Percentiles rank a stretch among this genome's conserved stretches.
Conservation (phyloP, 2,329 filamentous ascomycete species). For the Colletotrichum sp. region DNA sequence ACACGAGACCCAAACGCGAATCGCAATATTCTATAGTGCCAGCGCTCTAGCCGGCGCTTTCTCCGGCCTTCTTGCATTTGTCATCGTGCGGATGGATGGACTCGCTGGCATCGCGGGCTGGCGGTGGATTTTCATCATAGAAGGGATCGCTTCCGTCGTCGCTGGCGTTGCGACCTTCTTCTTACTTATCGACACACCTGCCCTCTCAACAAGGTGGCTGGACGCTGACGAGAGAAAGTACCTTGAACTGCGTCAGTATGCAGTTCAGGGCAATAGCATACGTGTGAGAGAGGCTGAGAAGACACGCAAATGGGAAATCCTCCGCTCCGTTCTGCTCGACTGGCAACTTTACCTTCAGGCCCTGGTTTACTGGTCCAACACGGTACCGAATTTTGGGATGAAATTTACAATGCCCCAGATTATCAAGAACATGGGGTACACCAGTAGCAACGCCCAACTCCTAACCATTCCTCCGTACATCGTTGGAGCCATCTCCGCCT, state of each 20-base stretch:
- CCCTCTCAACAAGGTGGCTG: constrained; percentile 26
- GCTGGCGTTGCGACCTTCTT: constrained; percentile 28
- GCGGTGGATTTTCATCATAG: constrained; percentile 34
- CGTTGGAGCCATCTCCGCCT: constrained; percentile 48
- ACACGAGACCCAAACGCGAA: constrained; percentile 33
- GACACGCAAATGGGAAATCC: constrained; percentile 25
- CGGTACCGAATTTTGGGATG: constrained; percentile 33
- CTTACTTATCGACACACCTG: constrained; percentile 26
- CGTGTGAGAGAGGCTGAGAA: not conserved
- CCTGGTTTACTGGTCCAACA: constrained; percentile 30
- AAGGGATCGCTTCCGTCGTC: constrained; percentile 28
- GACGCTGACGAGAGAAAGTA: constrained; percentile 25
- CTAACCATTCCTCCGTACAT: constrained; percentile 28
- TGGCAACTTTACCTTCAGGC: constrained; percentile 40
- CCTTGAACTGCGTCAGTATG: constrained; percentile 35
- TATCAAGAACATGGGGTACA: constrained; percentile 37
- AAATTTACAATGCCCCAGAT: constrained; percentile 43
- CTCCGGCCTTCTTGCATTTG: constrained; percentile 62
- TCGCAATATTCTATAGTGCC: constrained; percentile 74
- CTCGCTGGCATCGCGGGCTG: constrained; percentile 42
- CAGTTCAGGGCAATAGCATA: constrained; percentile 25
- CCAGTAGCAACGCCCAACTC: constrained; percentile 30
- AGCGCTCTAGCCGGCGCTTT: constrained; percentile 72
- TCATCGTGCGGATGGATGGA: constrained; percentile 58
- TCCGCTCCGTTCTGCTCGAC: constrained; percentile 29